Percentiles rank a stretch among this genome's conserved stretches.
Conservation (phyloP, 305 asterid species). For the Fraxinus greggii region DNA sequence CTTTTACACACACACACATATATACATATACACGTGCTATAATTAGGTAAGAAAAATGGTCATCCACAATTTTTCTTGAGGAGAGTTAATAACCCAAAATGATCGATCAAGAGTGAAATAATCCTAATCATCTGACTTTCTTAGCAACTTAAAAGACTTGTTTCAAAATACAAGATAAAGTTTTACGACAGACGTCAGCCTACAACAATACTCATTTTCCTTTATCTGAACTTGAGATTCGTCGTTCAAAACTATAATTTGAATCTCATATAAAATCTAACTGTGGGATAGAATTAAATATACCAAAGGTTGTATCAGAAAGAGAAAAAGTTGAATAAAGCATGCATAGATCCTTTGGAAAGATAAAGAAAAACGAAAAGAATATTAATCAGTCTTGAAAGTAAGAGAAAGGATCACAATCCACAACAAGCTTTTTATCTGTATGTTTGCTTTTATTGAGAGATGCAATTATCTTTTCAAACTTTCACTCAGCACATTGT, state of each 20-base stretch:
- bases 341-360: constrained; percentile 16
- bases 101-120: not conserved
- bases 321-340: not conserved
- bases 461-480: constrained; percentile 11
- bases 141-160: no score
- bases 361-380: constrained; percentile 29
- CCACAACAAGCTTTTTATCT: constrained; percentile 6
- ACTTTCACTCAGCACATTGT: constrained; percentile 15
- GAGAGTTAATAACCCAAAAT: no score
- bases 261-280: not conserved
- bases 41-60: not conserved
- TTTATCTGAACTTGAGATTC: not conserved
- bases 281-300: not conserved
- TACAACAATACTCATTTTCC: not conserved
- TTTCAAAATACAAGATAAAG: not conserved
- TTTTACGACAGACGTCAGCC: not conserved
- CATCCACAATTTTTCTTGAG: not conserved
- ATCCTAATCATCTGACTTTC: no score
- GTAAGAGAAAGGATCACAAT: constrained; percentile 21
- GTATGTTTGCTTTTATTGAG: constrained; percentile 27
- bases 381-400: constrained; percentile 16
- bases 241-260: not conserved
- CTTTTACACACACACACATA: no score
- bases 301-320: not conserved
- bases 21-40: no score